Evolutionary conservation across 805 yeast genomes (phyloP).

Genomic region (Yarrowia sp.): DNA sequence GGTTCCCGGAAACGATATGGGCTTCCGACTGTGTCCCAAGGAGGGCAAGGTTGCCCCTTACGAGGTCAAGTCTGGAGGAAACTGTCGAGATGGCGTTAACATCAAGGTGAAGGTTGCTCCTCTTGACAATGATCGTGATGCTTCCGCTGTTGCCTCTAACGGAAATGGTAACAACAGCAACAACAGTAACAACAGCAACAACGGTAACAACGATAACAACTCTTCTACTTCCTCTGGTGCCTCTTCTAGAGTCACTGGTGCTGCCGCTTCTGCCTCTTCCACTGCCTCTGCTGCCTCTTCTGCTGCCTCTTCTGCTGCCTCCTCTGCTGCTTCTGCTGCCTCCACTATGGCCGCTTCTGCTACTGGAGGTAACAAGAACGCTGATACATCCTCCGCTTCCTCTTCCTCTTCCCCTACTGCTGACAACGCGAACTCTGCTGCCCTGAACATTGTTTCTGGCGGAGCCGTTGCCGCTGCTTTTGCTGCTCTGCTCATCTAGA

Average conservation of each 20-base stretch:
- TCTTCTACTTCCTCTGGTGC: neutral
- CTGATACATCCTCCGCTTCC: neutral
- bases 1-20: conserved; percentile 33
- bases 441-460: neutral
- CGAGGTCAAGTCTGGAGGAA: conserved; percentile 25
- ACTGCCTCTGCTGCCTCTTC: neutral
- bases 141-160: neutral
- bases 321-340: conserved; percentile 8
- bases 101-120: conserved; percentile 7
- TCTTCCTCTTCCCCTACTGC: neutral
- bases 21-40: conserved; percentile 31
- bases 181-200: neutral
- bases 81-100: conserved; percentile 8
- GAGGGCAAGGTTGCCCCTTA: conserved; percentile 27
- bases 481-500: conserved; percentile 28
- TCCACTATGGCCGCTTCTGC: conserved; percentile 11
- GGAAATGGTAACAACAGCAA: neutral
- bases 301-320: neutral
- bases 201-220: no score
- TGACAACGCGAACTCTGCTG: conserved; percentile 13
- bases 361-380: conserved; percentile 1
- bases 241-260: neutral
- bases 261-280: neutral
- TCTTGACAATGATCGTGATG: neutral
- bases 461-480: conserved; percentile 16